Base-by-base conservation (phyloP, 108 stramenopile genomes). In the Skeletonema potamos region DNA sequence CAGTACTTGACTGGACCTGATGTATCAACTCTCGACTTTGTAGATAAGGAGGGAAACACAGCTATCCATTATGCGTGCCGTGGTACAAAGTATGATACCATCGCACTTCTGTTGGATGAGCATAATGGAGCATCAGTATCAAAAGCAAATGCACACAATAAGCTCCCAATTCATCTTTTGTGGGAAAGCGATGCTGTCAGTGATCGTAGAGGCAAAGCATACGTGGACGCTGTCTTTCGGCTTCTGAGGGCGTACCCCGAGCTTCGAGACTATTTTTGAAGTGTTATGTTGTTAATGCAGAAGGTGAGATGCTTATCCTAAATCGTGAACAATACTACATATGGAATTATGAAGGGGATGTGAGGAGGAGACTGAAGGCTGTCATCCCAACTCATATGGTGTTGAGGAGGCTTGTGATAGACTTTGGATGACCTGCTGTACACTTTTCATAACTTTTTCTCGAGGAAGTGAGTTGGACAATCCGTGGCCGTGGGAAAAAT, bases 51-150 rank as follows among this genome's bases (percentile, higher is more conserved):
- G 0, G 6, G 22, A n/a, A 48, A 65, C 22, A 20, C 64, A 1
- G 12, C 64, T 9, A 44, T 65, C 10, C 64, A 64, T 8, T 43
- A 44, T 46, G 64, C 64, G 0, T 64, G 64, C 1, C 37, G 41
- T 3, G 64, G 64, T 20, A 41, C 33, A 30, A 64, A 64, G 2
- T 46, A 27, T 28, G 64, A 36, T 3, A 32, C 3, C 0, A 32
- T 65, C 3, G 41, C 37, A 26, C 37, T 37, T 2, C n/a, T 64
- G 27, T 37, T 64, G 41, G 63, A 64, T 26, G 13, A 36, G 24
- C 7, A 2, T 41, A 10, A 4, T 41, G 37, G 11, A 1, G 64
- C 48, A 22, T 54, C 64, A 0, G 64, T 46, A 0, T 46, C 24
- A 6, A 41, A 65, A 28, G 1, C 5, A 48, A 65, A 65, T 28